Percentiles rank a stretch among this genome's conserved stretches.
Conservation (phyloP, 2,329 filamentous ascomycete species). For the Bipolaris sorokiniana region DNA sequence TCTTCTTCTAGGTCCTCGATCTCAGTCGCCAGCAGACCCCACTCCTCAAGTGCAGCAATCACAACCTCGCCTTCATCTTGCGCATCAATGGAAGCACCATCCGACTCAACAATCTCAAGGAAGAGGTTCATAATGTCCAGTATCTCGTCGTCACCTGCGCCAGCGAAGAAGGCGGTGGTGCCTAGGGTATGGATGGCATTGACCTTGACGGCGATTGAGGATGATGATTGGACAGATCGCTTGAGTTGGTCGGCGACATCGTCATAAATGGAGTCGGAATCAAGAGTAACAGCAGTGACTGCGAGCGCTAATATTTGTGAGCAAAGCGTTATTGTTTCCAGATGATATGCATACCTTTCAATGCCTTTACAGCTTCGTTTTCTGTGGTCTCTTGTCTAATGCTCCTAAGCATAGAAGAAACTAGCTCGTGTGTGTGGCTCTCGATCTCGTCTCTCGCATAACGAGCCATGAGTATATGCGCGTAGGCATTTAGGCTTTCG, state of each 20-base stretch:
- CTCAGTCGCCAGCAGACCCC: constrained; percentile 80
- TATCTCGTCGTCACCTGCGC: constrained; percentile 70
- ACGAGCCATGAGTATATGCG: constrained; percentile 70
- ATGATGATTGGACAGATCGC: constrained; percentile 68
- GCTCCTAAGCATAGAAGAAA: constrained; percentile 71
- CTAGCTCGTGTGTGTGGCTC: constrained; percentile 64
- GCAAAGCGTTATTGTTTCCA: neutral
- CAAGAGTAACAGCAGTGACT: constrained; percentile 71
- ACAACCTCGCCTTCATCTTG: constrained; percentile 74
- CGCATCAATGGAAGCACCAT: constrained; percentile 75
- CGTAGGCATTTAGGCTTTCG: constrained; percentile 65
- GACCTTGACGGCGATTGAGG: constrained; percentile 68
- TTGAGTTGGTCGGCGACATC: constrained; percentile 65
- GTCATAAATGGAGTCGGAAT: constrained; percentile 71
- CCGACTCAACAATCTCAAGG: constrained; percentile 78
- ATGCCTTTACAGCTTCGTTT: constrained; percentile 71
- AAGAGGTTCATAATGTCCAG: constrained; percentile 76
- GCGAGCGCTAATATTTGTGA: constrained; percentile 61
- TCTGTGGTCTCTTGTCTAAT: constrained; percentile 72
- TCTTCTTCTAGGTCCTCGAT: constrained; percentile 75
- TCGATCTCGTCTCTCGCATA: constrained; percentile 70
- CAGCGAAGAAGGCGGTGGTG: constrained; percentile 76
- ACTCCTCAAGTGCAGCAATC: constrained; percentile 74
- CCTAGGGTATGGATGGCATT: constrained; percentile 76
- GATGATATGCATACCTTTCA: constrained; percentile 59